Percentiles rank a stretch among this genome's conserved stretches.
These are phyloP conservation scores for Agrostemma githago DNA, from an alignment of 148 eudicot genomes.

Conservation along the genomic window DNA sequence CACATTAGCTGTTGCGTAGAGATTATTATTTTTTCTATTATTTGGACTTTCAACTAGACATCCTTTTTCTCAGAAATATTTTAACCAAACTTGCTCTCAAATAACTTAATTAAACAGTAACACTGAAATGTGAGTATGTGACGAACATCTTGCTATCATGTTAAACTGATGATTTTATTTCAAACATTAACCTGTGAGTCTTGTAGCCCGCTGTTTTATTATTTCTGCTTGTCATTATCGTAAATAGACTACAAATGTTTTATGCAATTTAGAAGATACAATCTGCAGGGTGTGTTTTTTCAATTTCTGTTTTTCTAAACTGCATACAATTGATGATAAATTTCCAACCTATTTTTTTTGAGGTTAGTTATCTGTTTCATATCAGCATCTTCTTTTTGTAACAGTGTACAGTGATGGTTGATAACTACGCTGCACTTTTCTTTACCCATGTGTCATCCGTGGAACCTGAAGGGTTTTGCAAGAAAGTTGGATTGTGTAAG, in stretches of 20 bases:
- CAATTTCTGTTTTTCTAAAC: background rate
- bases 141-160: background rate
- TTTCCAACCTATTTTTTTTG: background rate
- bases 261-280: no score
- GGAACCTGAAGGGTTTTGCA: slow-evolving; percentile 61
- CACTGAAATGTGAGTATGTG: background rate
- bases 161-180: background rate
- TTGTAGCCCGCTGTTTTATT: no score
- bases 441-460: slow-evolving; percentile 57
- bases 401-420: slow-evolving; percentile 79
- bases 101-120: background rate
- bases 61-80: background rate
- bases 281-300: no score
- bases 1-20: background rate
- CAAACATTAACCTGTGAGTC: no score
- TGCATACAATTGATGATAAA: background rate
- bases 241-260: no score
- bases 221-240: no score
- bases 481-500: slow-evolving; percentile 53
- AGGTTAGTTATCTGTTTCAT: background rate
- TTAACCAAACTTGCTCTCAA: background rate
- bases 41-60: background rate
- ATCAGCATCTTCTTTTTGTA: slow-evolving; percentile 8
- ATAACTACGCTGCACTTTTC: slow-evolving; percentile 68
- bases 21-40: background rate